Conservation (phyloP, 2,329 filamentous ascomycete species). For the Coniochaeta sp. region DNA sequence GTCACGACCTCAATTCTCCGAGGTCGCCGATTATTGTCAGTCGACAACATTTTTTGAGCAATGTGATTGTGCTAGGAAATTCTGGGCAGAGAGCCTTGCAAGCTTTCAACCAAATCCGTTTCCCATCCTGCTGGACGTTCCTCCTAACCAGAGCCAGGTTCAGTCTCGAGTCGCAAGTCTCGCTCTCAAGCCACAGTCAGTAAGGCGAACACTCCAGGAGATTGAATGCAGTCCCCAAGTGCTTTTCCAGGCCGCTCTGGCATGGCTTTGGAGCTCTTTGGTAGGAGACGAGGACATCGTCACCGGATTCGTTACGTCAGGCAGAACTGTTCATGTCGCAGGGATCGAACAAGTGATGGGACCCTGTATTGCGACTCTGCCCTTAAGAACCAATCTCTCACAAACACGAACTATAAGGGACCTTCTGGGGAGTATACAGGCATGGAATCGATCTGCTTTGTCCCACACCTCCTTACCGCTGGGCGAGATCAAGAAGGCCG, state of each 20-base stretch:
- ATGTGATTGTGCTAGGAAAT: constrained; percentile 41
- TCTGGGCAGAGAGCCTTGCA: constrained; percentile 63
- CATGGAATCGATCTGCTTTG: constrained; percentile 57
- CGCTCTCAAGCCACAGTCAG: constrained; percentile 15
- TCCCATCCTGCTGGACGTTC: constrained; percentile 42
- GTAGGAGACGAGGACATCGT: constrained; percentile 58
- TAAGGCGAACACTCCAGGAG: constrained; percentile 27
- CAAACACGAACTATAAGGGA: constrained; percentile 46
- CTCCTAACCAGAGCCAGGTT: not conserved
- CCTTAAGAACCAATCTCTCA: constrained; percentile 56
- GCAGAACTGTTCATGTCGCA: constrained; percentile 63
- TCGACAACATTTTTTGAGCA: constrained; percentile 15
- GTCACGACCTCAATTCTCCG: constrained; percentile 49
- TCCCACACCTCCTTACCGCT: constrained; percentile 57
- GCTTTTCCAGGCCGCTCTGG: constrained; percentile 66
- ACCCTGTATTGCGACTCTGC: constrained; percentile 71
- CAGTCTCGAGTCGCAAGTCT: not conserved
- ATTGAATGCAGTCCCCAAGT: constrained; percentile 56
- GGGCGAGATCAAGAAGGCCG: constrained; percentile 58
- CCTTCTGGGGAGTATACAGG: constrained; percentile 56
- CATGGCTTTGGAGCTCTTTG: constrained; percentile 58
- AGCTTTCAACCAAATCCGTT: constrained; percentile 45
- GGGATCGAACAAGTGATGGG: constrained; percentile 69
- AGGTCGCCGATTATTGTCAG: constrained; percentile 45
- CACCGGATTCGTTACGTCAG: constrained; percentile 76